Evolutionary conservation across 2,329 filamentous ascomycete species (phyloP).

Genomic region (Epichloe elymi): DNA sequence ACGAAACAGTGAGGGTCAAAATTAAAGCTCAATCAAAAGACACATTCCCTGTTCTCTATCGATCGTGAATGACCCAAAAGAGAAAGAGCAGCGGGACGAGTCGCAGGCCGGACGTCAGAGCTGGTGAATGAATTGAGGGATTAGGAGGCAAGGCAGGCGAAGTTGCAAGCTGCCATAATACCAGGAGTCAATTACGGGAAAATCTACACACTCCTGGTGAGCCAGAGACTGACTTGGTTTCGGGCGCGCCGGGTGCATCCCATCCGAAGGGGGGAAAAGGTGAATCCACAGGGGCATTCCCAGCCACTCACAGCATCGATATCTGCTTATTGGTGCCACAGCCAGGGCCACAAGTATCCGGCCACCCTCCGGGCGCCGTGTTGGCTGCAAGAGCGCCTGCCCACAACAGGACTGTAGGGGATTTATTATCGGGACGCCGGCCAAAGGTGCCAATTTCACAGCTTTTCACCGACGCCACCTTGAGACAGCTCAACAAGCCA

Average conservation of each 20-base stretch:
- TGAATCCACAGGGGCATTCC: slow-evolving; percentile 6
- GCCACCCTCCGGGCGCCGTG: background rate
- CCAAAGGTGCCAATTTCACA: too few species aligned
- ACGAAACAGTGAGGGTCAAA: slow-evolving; percentile 9
- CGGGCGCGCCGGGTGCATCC: too few species aligned
- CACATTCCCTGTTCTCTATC: slow-evolving; percentile 20
- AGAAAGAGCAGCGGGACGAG: slow-evolving; percentile 39
- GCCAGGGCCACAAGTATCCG: background rate
- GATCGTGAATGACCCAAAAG: slow-evolving; percentile 16
- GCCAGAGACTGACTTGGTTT: background rate
- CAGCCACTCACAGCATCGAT: slow-evolving; percentile 10
- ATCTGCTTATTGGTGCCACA: background rate
- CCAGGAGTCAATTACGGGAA: background rate
- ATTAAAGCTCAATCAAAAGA: slow-evolving; percentile 10
- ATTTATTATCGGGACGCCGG: too few species aligned
- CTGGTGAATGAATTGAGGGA: background rate
- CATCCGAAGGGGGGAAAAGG: background rate
- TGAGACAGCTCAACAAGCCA: too few species aligned
- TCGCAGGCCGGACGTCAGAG: slow-evolving; percentile 16
- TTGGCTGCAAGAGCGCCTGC: background rate
- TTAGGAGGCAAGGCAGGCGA: slow-evolving; percentile 6
- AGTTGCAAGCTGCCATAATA: background rate
- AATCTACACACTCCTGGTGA: background rate
- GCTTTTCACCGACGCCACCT: too few species aligned
- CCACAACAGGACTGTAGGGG: background rate